Base-by-base conservation (phyloP, 768 basidiomycete genomes). In the Megacollybia marginata region DNA sequence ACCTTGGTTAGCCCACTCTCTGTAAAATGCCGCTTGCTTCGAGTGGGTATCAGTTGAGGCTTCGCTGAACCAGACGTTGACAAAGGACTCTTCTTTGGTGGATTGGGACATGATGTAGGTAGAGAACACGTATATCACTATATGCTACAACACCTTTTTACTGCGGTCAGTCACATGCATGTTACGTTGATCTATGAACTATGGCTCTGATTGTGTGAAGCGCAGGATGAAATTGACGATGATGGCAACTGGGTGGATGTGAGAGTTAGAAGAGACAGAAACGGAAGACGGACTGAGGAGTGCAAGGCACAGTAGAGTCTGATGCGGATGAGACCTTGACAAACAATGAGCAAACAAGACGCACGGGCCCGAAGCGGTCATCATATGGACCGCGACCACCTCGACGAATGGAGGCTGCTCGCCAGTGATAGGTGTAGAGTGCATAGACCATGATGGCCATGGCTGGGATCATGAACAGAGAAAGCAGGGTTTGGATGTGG, bases 361-460 rank as follows among this genome's bases (percentile, higher is more conserved):
- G 68, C 62, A 96, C 93, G 33, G 94, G 94, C 32, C 94, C 95
- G 46, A 96, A 65, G 49, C 96, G 79, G 67, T 99, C 96, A 59
- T 99, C 96, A 65, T 98, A 98, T 7, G 95, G 94, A 8, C 92
- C 94, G 50, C 89, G 79, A 9, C 93, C 92, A 44, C 95, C 90
- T 33, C 81, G 74, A 46, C 94, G 83, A 61, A 99, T 99, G 20
- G 92, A 88, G 23, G 82, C 80, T 7, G 95, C 96, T 54, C 96
- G 82, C 91, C 93, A 95, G 63, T 98, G 95, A 64, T 93, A 99
- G 38, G 92, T 92, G 57, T 87, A 86, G 12, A 99, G 69, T 2
- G 96, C 95, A 65, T 99, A 99, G 9, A 90, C 63, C 96, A 99
- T 98, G 52, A 98, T 92, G 18, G 82, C 90, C 82, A 98, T 89